Evolutionary conservation across 257 asterid species (phyloP).

Genomic region (Nicotiana benthamiana): DNA sequence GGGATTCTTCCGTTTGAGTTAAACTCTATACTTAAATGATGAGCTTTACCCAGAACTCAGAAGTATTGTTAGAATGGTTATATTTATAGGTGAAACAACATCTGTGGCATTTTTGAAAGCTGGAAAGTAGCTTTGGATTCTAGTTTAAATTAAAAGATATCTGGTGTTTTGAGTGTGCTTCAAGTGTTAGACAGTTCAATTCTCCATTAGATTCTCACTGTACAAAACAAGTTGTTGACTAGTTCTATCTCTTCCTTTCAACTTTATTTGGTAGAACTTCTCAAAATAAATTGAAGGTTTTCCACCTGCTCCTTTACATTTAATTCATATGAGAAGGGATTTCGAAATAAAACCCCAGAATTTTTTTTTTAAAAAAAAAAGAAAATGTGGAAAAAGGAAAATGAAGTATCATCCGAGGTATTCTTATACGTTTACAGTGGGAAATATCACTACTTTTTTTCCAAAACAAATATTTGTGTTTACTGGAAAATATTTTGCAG

Average conservation of each 20-base stretch:
- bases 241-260: neutral
- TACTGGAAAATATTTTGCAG: neutral
- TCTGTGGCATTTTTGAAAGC: neutral
- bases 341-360: neutral
- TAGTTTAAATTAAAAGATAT: neutral
- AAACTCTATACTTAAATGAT: neutral
- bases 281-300: neutral
- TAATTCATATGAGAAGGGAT: neutral
- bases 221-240: neutral
- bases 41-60: neutral
- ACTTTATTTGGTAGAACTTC: neutral
- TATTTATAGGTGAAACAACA: neutral
- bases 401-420: neutral
- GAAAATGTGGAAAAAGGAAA: neutral
- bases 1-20: slow-evolving; percentile 22
- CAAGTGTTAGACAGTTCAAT: neutral
- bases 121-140: neutral
- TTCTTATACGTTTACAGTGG: neutral
- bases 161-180: neutral
- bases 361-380: too few species aligned
- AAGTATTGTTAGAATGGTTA: neutral
- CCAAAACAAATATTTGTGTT: neutral
- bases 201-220: neutral
- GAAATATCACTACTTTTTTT: neutral
- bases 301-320: neutral